phyloP scores from a whole-genome alignment of 1,284 basidiomycete species.

The Phellopilus nigrolimitatus region DNA sequence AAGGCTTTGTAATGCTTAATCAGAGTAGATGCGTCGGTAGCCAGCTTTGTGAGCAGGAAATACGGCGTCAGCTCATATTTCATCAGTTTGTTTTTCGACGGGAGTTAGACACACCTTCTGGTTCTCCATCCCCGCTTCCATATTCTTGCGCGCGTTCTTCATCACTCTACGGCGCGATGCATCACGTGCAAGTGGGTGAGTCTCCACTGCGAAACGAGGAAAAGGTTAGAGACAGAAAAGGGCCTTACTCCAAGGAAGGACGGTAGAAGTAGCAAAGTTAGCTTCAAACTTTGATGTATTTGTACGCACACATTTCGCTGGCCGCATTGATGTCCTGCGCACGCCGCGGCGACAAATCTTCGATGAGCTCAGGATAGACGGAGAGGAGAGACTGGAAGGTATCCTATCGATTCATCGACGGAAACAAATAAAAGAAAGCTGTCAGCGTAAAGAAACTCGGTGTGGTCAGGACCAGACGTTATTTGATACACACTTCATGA shows the following conservation, averaged over 20 bases:
- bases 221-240: not conserved
- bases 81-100: no score
- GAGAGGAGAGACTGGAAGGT: slow-evolving; percentile 30
- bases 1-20: slow-evolving; percentile 44
- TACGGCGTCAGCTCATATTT: slow-evolving; percentile 1
- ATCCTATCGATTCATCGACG: slow-evolving; percentile 28
- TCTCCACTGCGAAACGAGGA: slow-evolving; percentile 29
- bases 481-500: slow-evolving; percentile 25
- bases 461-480: no score
- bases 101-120: slow-evolving; percentile 32
- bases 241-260: no score
- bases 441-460: no score
- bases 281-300: not conserved
- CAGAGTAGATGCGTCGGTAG: slow-evolving; percentile 37
- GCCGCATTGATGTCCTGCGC: slow-evolving; percentile 33
- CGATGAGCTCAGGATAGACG: slow-evolving; percentile 30
- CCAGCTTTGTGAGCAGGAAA: slow-evolving; percentile 30
- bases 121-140: slow-evolving; percentile 38
- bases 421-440: no score
- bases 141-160: slow-evolving; percentile 31
- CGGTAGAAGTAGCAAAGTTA: not conserved
- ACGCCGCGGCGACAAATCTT: slow-evolving; percentile 34
- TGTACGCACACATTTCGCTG: slow-evolving; percentile 33
- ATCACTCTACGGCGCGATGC: slow-evolving; percentile 35
- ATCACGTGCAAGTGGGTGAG: slow-evolving; percentile 31